Evolutionary conservation across 2,329 filamentous ascomycete genomes (phyloP).

Genomic region (Ascosphaera acerosa): DNA sequence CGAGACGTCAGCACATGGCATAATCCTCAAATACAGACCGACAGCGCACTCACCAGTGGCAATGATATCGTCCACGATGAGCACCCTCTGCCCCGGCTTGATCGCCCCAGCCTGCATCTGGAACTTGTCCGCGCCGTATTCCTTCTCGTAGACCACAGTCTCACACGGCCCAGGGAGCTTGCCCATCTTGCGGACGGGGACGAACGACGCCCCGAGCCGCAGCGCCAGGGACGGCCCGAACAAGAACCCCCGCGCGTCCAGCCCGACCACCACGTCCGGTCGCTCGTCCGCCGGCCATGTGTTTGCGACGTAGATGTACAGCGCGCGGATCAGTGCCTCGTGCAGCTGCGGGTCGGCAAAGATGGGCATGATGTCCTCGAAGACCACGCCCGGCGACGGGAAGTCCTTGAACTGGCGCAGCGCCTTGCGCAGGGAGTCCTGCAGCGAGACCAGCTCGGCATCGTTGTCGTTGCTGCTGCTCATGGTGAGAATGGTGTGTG

Average conservation of each 20-base stretch:
- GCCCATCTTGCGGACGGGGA: constrained; percentile 80
- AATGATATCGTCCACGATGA: constrained; percentile 95
- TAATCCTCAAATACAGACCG: constrained; percentile 1
- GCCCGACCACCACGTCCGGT: constrained; percentile 75
- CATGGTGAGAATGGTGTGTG: too few relatives aligned
- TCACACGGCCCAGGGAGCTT: constrained; percentile 81
- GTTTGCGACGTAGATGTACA: constrained; percentile 56
- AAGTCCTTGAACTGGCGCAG: constrained; percentile 82
- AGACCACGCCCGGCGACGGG: constrained; percentile 73
- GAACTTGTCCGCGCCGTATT: constrained; percentile 87
- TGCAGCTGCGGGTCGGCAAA: constrained; percentile 59
- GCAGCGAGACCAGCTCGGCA: constrained; percentile 35
- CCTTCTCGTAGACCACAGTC: constrained; percentile 74
- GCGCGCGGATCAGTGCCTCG: constrained; percentile 50
- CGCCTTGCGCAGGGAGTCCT: constrained; percentile 39
- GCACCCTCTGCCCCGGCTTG: constrained; percentile 61
- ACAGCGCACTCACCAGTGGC: constrained; percentile 49
- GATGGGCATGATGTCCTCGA: constrained; percentile 94
- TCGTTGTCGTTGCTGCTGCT: too few relatives aligned
- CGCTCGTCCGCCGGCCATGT: constrained; percentile 31
- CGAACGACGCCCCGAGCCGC: constrained; percentile 60
- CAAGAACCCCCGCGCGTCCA: constrained; percentile 85
- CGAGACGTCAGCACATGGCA: constrained; percentile 2
- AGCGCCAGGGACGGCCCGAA: constrained; percentile 80
- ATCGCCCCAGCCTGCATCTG: constrained; percentile 82